Evolutionary conservation across 2,329 filamentous ascomycete genomes (phyloP), one percentile per base, ranked within the genome.

Genomic region (Cytospora leucostoma): DNA sequence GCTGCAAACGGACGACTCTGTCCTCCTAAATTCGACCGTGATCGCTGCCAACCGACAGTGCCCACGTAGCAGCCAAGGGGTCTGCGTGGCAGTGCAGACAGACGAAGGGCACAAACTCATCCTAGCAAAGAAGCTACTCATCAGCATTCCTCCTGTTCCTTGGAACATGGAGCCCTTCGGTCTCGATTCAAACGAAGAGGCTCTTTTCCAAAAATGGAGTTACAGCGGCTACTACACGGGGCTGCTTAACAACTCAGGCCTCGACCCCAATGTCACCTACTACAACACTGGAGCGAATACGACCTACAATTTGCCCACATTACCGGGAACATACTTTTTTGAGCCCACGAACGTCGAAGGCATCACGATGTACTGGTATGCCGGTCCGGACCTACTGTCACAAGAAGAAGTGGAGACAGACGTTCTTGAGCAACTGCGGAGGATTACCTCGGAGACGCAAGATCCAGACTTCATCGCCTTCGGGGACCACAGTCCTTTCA

Each of bases 21-120:
- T 76, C 2, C 63, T 78, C 15, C 72, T 73, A 54, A 67, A 68
- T 1, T 74, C 72, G 50, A 74, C 69, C 0, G 73, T 78, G 4
- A 57, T 69, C 7, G 53, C 67, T 10, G 66, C 71, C 4, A 34
- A 72, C 17, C 38, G 38, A 40, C 38, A 40, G 15, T 71, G 77
- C 12, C 61, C 63, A 8, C 63, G 64, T 7, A 49, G 61, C 3
- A 68, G 70, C 32, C 52, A 53, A 40, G 38, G 38, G n/a, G 67
- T 70, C 0, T 52, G 68, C 27, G 58, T 75, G 6, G 62, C 68
- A 3, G 71, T 75, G 27, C 56, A 56, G n/a, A 70, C 64, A 10
- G 62, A 64, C 0, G 50, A 51, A 32, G 70, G 72, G 7, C 51
- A 65, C 49, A 64, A 65, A 15, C 50, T 69, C 6, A 71, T 78